phyloP scores from a whole-genome alignment of 2,329 filamentous ascomycete genomes.

The Colletotrichum sp. region DNA sequence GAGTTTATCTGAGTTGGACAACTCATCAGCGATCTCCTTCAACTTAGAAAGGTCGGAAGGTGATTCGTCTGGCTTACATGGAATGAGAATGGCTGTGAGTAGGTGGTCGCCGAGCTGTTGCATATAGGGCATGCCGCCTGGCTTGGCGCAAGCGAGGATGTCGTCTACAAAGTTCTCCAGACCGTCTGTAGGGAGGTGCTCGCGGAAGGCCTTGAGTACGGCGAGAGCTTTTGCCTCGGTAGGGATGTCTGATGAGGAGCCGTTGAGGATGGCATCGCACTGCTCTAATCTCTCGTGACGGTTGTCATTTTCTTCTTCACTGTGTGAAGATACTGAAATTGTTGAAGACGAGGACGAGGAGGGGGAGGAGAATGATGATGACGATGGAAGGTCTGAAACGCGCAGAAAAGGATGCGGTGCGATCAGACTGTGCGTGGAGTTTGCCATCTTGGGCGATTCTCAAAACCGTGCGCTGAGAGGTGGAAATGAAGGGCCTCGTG shows the following conservation, averaged over 20 bases:
- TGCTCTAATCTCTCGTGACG: neutral
- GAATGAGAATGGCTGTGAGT: neutral
- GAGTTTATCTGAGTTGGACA: neutral
- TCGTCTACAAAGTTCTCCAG: neutral
- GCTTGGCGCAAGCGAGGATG: neutral
- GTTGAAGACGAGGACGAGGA: neutral
- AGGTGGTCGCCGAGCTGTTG: neutral
- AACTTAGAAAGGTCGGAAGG: no score
- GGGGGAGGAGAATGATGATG: neutral
- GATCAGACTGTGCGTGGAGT: neutral
- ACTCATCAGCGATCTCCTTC: neutral
- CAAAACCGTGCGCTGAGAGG: accelerated
- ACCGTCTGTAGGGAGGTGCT: accelerated
- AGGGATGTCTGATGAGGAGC: neutral
- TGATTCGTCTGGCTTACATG: neutral
- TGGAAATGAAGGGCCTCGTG: accelerated
- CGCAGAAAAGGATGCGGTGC: neutral
- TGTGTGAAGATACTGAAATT: neutral
- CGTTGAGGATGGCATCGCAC: neutral
- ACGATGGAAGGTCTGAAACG: neutral
- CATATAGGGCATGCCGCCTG: neutral
- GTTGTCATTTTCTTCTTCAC: neutral
- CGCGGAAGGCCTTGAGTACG: neutral
- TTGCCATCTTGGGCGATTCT: neutral
- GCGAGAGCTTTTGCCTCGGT: neutral